These are phyloP conservation scores for Chalciporus sp. DNA, from an alignment of 1,284 basidiomycete species.

Conservation along the genomic window DNA sequence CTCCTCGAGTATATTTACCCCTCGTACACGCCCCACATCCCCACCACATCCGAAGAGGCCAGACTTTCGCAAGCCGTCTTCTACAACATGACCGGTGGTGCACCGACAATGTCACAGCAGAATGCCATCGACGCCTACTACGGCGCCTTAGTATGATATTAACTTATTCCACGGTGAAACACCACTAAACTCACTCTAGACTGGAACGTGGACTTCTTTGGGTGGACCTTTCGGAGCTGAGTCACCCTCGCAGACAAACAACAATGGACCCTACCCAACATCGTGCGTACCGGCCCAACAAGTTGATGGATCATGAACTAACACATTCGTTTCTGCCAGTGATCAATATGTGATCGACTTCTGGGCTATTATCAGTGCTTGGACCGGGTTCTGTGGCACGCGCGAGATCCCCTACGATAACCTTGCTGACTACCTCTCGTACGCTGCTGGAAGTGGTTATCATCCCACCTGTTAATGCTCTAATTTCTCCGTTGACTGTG, in stretches of 20 bases:
- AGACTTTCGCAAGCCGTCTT: constrained; percentile 23
- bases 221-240: constrained; percentile 11
- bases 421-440: constrained; percentile 25
- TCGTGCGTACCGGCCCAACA: too few species aligned
- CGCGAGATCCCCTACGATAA: constrained; percentile 25
- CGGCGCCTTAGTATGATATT: constrained; percentile 12
- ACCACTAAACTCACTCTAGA: constrained; percentile 4
- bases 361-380: constrained; percentile 21
- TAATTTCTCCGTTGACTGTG: too few species aligned
- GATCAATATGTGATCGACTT: constrained; percentile 20
- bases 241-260: not conserved
- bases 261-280: constrained; percentile 25
- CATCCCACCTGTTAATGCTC: constrained; percentile 18
- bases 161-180: too few species aligned
- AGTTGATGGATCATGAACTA: too few species aligned
- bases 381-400: constrained; percentile 23
- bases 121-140: constrained; percentile 27
- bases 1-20: constrained; percentile 19
- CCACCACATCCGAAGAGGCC: constrained; percentile 11
- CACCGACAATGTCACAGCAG: constrained; percentile 21
- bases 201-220: constrained; percentile 11
- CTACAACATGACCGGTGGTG: constrained; percentile 23
- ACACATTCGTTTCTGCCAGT: constrained; percentile 4
- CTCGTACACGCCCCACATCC: not conserved
- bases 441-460: constrained; percentile 16